These are phyloP conservation scores for Apiospora hydei DNA, from an alignment of 2,329 filamentous ascomycete species.

Conservation along the genomic window DNA sequence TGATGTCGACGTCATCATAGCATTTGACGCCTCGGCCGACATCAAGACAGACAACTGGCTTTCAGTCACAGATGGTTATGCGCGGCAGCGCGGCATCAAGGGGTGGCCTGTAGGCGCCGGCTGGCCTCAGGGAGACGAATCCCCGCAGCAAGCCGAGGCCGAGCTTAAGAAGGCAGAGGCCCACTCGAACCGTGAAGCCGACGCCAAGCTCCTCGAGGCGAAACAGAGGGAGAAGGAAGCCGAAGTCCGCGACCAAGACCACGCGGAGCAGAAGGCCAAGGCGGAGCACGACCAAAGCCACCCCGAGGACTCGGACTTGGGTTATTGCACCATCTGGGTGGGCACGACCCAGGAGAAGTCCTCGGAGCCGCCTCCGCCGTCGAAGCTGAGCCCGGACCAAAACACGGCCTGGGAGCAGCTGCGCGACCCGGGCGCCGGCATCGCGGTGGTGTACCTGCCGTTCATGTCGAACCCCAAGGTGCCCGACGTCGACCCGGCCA, in stretches of 20 bases:
- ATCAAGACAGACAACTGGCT: conserved; percentile 97
- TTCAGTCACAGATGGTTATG: conserved; percentile 91
- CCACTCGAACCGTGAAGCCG: conserved; percentile 64
- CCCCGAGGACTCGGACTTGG: conserved; percentile 67
- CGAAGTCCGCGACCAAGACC: conserved; percentile 29
- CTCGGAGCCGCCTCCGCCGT: conserved; percentile 57
- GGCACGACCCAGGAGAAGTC: conserved; percentile 80
- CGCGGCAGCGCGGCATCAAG: conserved; percentile 85
- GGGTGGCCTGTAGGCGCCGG: conserved; percentile 96
- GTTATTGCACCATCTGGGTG: conserved; percentile 95
- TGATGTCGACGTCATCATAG: conserved; percentile 87
- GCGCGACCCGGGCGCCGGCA: conserved; percentile 79
- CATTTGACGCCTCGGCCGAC: conserved; percentile 94
- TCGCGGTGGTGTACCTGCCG: conserved; percentile 90
- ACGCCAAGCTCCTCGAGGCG: conserved; percentile 69
- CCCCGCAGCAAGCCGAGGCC: conserved; percentile 64
- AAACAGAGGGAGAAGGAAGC: conserved; percentile 42
- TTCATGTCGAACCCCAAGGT: conserved; percentile 84
- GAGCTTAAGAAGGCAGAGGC: conserved; percentile 75
- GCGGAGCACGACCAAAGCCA: conserved; percentile 51
- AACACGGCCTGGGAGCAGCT: conserved; percentile 73
- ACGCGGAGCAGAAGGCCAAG: conserved; percentile 40
- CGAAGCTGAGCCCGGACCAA: conserved; percentile 66
- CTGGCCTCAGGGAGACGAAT: conserved; percentile 75
- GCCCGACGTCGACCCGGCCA: conserved; percentile 81